Evolutionary conservation across 2,329 filamentous ascomycete genomes (phyloP), one percentile per base, ranked within the genome.

Genomic region (Trichophyton benhamiae): DNA sequence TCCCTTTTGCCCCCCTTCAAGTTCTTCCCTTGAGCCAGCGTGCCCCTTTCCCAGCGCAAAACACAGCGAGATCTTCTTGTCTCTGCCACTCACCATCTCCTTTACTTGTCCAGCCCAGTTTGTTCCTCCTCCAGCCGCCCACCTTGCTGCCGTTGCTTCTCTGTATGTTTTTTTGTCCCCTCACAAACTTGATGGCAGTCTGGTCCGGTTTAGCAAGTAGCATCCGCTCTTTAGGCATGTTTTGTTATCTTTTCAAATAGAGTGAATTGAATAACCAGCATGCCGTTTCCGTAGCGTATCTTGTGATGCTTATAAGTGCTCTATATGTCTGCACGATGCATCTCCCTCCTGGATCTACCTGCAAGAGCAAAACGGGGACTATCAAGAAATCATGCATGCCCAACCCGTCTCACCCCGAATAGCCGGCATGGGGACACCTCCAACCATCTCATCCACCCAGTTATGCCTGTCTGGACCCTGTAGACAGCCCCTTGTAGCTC

Each of bases 1-100:
- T 60, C 60, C 57, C 60, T 63, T 65, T 66, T 67, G 3, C 30
- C 15, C 42, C 57, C 38, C 5, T 42, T 42, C 2, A 30, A 30
- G 6, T 30, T 30, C 6, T 30, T 30, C 27, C 15, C 15, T 42
- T 42, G 38, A 42, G 38, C 38, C 38, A 13, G 38, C 60, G 58
- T 53, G 20, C 27, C 48, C 58, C n/a, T 42, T 30, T 48, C 55
- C 36, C 27, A 38, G 49, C 49, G 49, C n/a, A 53, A 53, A 53
- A 30, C 49, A 53, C 49, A 53, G 49, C 20, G 49, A 33, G 49
- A 53, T 30, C 25, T 53, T n/a, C 49, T 7, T 30, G 27, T 30
- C 27, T 30, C 27, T 30, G 27, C 49, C 9, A 49, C 53, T 57
- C 17, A 7, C 48, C 13, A 15, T 52, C 11, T 41, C 15, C 61